Evolutionary conservation across 768 basidiomycete genomes (phyloP).

Genomic region (Kondoa malvinella): DNA sequence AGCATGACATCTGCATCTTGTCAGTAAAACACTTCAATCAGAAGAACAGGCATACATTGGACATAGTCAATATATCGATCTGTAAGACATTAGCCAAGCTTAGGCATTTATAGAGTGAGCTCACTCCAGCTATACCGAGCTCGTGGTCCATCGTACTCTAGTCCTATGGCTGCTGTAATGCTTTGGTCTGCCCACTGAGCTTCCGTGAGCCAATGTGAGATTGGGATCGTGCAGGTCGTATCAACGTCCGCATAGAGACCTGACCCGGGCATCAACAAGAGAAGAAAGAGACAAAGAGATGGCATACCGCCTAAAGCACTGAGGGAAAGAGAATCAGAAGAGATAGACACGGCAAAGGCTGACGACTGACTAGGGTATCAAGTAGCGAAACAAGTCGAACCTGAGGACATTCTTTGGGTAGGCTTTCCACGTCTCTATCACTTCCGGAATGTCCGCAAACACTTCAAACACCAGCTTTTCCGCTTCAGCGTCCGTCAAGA

Average conservation of each 20-base stretch:
- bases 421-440: not conserved
- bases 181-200: not conserved
- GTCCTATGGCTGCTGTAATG: not conserved
- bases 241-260: conserved; percentile 7
- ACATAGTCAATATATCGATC: not conserved
- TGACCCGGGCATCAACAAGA: not conserved
- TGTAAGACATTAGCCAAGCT: not conserved
- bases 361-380: conserved; percentile 1
- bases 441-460: not conserved
- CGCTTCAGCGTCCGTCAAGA: conserved; percentile 1
- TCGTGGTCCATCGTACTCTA: conserved; percentile 3
- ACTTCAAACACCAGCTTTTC: not conserved
- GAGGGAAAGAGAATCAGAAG: not conserved
- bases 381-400: not conserved
- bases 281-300: not conserved
- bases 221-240: not conserved
- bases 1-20: conserved; percentile 1
- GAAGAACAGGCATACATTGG: not conserved
- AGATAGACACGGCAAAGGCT: not conserved
- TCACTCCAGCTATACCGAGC: not conserved
- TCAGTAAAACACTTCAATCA: not conserved
- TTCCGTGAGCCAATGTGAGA: not conserved
- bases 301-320: not conserved
- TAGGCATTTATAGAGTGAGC: not conserved
- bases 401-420: not conserved